A percentile compares a stretch with the other conserved stretches of the same genome.
phyloP scores from a whole-genome alignment of 1,139 yeast species.

The Suhomyces atakaporum region DNA sequence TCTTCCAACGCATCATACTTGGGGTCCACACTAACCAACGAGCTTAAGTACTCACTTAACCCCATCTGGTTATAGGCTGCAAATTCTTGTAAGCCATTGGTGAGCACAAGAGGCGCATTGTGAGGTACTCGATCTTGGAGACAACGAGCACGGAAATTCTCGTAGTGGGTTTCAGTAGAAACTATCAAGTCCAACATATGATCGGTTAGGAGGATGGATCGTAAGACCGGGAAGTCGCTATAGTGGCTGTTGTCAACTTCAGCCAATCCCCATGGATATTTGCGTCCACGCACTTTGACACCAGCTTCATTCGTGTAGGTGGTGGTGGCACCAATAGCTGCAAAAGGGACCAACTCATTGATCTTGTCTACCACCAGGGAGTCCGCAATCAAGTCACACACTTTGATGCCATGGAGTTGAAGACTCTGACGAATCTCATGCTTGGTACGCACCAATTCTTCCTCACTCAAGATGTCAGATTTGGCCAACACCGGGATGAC shows the following conservation, averaged over 20 bases:
- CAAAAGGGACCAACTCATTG: slow-evolving; percentile 53
- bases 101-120: not conserved
- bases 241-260: slow-evolving; percentile 66
- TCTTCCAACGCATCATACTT: slow-evolving; percentile 48
- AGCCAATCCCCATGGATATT: slow-evolving; percentile 73
- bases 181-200: slow-evolving; percentile 61
- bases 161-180: slow-evolving; percentile 60
- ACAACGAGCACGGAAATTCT: slow-evolving; percentile 49
- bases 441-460: slow-evolving; percentile 47
- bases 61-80: slow-evolving; percentile 37
- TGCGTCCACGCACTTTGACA: slow-evolving; percentile 56
- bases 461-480: slow-evolving; percentile 63
- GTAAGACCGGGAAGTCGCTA: slow-evolving; percentile 63
- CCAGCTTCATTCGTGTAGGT: slow-evolving; percentile 33
- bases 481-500: slow-evolving; percentile 77
- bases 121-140: slow-evolving; percentile 39
- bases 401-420: slow-evolving; percentile 48
- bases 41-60: slow-evolving; percentile 29
- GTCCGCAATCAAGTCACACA: slow-evolving; percentile 58
- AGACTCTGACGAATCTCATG: slow-evolving; percentile 44
- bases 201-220: slow-evolving; percentile 51
- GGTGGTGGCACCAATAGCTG: slow-evolving; percentile 57
- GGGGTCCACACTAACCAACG: slow-evolving; percentile 38
- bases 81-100: slow-evolving; percentile 2
- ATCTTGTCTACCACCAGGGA: slow-evolving; percentile 33